These are phyloP conservation scores for Drechslerella dactyloides DNA, from an alignment of 2,329 filamentous ascomycete genomes.

Conservation along the genomic window DNA sequence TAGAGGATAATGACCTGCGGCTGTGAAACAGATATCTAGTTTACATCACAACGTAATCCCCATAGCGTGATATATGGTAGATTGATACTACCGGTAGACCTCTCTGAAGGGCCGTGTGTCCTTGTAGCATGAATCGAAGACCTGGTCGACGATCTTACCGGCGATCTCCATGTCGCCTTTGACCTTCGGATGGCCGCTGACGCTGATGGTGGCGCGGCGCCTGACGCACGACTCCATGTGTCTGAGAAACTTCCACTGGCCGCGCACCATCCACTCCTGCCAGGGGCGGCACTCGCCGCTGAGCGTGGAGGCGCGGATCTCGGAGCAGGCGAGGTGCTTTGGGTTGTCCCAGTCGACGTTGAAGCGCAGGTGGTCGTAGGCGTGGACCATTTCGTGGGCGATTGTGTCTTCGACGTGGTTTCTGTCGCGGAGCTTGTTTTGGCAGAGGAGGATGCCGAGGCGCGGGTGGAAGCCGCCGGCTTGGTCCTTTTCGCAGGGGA, in stretches of 20 bases:
- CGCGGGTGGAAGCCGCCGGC: slow-evolving; percentile 84
- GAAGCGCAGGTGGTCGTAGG: slow-evolving; percentile 89
- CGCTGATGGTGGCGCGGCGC: slow-evolving; percentile 76
- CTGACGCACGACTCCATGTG: slow-evolving; percentile 94
- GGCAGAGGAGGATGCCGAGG: slow-evolving; percentile 88
- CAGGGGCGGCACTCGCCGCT: slow-evolving; percentile 93
- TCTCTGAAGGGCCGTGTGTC: slow-evolving; percentile 97
- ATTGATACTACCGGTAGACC: slow-evolving; percentile 73
- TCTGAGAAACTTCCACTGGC: slow-evolving; percentile 86
- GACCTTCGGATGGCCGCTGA: slow-evolving; percentile 78
- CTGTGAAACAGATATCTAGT: too few species aligned
- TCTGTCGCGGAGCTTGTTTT: slow-evolving; percentile 82
- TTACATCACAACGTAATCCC: too few species aligned
- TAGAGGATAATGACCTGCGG: background rate
- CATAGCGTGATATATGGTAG: slow-evolving; percentile 2
- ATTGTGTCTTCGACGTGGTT: slow-evolving; percentile 91
- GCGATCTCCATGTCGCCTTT: slow-evolving; percentile 81
- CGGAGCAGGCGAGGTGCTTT: slow-evolving; percentile 89
- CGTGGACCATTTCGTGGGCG: slow-evolving; percentile 97
- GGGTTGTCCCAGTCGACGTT: slow-evolving; percentile 85
- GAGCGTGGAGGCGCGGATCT: slow-evolving; percentile 91
- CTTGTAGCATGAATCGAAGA: slow-evolving; percentile 97
- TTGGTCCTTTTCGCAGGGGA: slow-evolving; percentile 75
- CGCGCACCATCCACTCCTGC: slow-evolving; percentile 80
- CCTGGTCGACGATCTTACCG: slow-evolving; percentile 86